Evolutionary conservation across 2,329 filamentous ascomycete genomes (phyloP).

Genomic region (Colletotrichum orbiculare): DNA sequence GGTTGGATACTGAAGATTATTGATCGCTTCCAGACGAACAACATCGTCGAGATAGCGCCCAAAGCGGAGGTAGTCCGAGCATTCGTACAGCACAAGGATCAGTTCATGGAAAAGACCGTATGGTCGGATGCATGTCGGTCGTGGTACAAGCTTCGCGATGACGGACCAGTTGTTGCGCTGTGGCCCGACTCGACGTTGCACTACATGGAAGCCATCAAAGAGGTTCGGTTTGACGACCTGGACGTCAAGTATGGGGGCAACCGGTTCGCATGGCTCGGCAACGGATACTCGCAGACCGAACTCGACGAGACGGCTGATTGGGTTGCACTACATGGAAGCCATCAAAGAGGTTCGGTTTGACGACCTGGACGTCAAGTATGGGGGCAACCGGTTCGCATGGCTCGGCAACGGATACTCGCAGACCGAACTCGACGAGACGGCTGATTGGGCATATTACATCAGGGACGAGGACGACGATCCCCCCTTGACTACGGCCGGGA

Average conservation of each 20-base stretch:
- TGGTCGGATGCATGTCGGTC: conserved; percentile 55
- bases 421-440: conserved; percentile 50
- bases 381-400: conserved; percentile 51
- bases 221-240: conserved; percentile 59
- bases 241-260: conserved; percentile 53
- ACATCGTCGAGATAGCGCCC: conserved; percentile 56
- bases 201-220: conserved; percentile 58
- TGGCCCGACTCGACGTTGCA: conserved; percentile 54
- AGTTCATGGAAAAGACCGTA: conserved; percentile 57
- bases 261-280: conserved; percentile 53
- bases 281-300: conserved; percentile 56
- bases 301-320: conserved; percentile 51
- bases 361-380: conserved; percentile 56
- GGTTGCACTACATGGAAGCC: conserved; percentile 62
- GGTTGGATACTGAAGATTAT: conserved; percentile 63
- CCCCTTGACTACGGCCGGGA: conserved; percentile 41
- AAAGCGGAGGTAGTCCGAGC: conserved; percentile 59
- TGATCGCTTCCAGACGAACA: conserved; percentile 60
- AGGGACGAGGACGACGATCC: conserved; percentile 47
- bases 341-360: conserved; percentile 57
- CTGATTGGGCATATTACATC: conserved; percentile 54
- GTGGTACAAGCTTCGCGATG: conserved; percentile 36
- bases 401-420: conserved; percentile 57
- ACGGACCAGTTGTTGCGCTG: conserved; percentile 29
- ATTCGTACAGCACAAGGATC: conserved; percentile 59